phyloP scores from a whole-genome alignment of 2,329 filamentous ascomycete genomes.

The Microcyclospora tardicrescens region DNA sequence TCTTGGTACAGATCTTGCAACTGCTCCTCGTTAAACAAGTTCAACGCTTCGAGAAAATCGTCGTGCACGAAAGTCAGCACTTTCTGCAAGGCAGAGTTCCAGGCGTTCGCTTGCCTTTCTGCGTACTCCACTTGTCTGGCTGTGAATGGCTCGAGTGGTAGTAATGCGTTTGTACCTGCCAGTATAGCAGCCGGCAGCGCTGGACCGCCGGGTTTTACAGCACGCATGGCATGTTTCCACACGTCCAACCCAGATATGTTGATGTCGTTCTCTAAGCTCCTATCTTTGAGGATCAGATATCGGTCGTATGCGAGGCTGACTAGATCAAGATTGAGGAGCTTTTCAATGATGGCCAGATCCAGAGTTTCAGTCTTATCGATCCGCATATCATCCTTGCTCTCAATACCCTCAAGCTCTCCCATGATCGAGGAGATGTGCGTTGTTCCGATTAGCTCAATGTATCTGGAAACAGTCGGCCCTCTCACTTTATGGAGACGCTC shows the following conservation, averaged over 20 bases:
- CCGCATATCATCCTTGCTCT: slow-evolving; percentile 18
- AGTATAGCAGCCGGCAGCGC: slow-evolving; percentile 63
- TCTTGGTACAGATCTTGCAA: slow-evolving; percentile 58
- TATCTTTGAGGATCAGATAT: slow-evolving; percentile 48
- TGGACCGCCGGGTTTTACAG: slow-evolving; percentile 53
- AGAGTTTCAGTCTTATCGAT: slow-evolving; percentile 29
- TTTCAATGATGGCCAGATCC: slow-evolving; percentile 52
- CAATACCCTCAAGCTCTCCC: slow-evolving; percentile 18
- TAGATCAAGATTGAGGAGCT: slow-evolving; percentile 57
- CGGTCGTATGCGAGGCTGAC: slow-evolving; percentile 57
- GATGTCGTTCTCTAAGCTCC: slow-evolving; percentile 51
- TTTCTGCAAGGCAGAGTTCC: slow-evolving; percentile 60
- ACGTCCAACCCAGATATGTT: slow-evolving; percentile 60
- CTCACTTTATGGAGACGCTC: slow-evolving; percentile 8
- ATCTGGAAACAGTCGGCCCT: slow-evolving; percentile 15
- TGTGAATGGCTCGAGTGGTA: slow-evolving; percentile 60
- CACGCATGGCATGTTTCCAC: slow-evolving; percentile 63
- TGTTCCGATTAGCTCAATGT: slow-evolving; percentile 19
- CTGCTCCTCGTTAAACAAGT: slow-evolving; percentile 58
- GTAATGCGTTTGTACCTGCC: slow-evolving; percentile 54
- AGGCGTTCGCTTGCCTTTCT: slow-evolving; percentile 50
- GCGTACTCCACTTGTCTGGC: slow-evolving; percentile 26
- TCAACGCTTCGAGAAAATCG: slow-evolving; percentile 64
- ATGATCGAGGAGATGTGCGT: slow-evolving; percentile 17
- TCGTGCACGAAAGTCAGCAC: slow-evolving; percentile 52